A percentile compares a stretch with the other conserved stretches of the same genome.
Evolutionary conservation across 2,329 filamentous ascomycete species (phyloP).

Genomic region (Pestalotiopsis sp.): DNA sequence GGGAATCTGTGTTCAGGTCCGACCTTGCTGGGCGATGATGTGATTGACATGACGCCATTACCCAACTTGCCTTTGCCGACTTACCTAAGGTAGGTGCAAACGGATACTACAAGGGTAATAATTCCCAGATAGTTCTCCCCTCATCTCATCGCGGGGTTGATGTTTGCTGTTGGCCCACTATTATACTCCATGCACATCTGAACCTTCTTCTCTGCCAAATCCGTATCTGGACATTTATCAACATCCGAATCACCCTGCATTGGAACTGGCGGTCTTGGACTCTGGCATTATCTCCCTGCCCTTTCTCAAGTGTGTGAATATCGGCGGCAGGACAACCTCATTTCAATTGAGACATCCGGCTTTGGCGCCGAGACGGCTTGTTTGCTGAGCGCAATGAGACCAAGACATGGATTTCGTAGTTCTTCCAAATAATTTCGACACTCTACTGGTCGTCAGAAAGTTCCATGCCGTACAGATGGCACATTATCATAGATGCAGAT

Average conservation of each 20-base stretch:
- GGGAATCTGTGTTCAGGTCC: neutral
- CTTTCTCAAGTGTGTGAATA: too few species aligned
- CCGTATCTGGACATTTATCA: neutral
- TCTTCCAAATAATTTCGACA: too few species aligned
- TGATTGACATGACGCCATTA: constrained; percentile 5
- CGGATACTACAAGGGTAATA: neutral
- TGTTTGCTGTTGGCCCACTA: neutral
- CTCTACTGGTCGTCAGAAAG: too few species aligned
- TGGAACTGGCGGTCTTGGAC: neutral
- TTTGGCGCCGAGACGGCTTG: too few species aligned
- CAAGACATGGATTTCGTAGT: too few species aligned
- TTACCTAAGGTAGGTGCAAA: neutral
- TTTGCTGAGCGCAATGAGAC: too few species aligned
- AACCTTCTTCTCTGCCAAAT: neutral
- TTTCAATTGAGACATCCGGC: too few species aligned
- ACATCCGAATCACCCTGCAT: neutral
- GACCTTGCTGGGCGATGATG: neutral
- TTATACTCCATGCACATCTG: neutral
- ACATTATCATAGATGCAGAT: too few species aligned
- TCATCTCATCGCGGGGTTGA: neutral
- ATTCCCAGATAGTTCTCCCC: neutral
- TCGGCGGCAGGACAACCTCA: too few species aligned
- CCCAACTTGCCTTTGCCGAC: neutral
- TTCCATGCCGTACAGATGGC: too few species aligned
- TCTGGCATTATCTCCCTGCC: neutral